phyloP scores from a whole-genome alignment of 148 eudicot genomes.

The Silene uniflora region DNA sequence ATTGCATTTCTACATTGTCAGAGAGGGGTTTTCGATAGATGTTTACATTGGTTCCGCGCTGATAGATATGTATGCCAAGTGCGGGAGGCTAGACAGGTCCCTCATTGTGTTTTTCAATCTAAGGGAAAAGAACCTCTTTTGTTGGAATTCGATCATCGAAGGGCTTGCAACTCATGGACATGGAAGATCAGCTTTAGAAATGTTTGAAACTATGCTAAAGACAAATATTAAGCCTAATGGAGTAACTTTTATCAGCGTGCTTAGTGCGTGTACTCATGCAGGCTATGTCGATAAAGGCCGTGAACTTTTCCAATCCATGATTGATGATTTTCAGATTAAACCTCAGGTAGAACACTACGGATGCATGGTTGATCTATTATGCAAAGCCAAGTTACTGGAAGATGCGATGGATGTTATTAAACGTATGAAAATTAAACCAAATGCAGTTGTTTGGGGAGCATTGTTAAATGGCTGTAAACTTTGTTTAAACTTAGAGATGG shows the following conservation, averaged over 20 bases:
- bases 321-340: conserved; percentile 23
- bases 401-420: conserved; percentile 32
- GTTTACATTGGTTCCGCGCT: conserved; percentile 39
- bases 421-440: conserved; percentile 36
- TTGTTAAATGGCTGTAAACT: conserved; percentile 36
- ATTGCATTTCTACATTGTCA: conserved; percentile 23
- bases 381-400: conserved; percentile 36
- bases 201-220: conserved; percentile 32
- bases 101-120: conserved; percentile 36
- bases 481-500: conserved; percentile 32
- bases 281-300: conserved; percentile 39
- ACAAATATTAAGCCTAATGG: conserved; percentile 33
- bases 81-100: conserved; percentile 38
- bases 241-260: conserved; percentile 38
- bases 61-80: conserved; percentile 51
- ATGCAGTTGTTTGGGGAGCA: conserved; percentile 43
- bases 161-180: conserved; percentile 44
- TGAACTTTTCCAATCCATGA: conserved; percentile 34
- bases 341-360: conserved; percentile 44
- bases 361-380: conserved; percentile 42
- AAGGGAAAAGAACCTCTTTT: conserved; percentile 34
- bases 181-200: conserved; percentile 35
- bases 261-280: conserved; percentile 42
- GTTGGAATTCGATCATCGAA: conserved; percentile 43
- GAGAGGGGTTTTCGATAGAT: conserved; percentile 27